Evolutionary conservation across 169 alveolate species (phyloP), one percentile per base, ranked within the genome.

Genomic region (Plasmodium fragile): DNA sequence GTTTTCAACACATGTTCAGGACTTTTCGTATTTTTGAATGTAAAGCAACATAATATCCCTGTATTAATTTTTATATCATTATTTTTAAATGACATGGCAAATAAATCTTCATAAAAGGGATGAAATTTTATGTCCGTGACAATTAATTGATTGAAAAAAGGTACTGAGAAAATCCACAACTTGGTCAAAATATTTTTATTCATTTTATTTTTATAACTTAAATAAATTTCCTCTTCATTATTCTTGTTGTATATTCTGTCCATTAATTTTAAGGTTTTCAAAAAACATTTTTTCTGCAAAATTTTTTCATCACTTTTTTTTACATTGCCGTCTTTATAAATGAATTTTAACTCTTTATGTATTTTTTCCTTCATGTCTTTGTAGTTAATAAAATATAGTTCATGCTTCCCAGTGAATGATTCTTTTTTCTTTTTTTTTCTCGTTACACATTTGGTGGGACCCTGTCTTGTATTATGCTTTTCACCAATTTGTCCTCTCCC

Each of bases 241-340:
- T 90, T 90, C 39, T 90, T 90, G 82, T 90, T 90, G 81, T 90
- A 90, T 90, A 90, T 90, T 69, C 91, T 90, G 36, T 90, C 94
- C 90, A 90, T 90, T 28, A 90, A 34, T 90, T 90, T 90, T 90
- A 90, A 90, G 49, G 94, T 80, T 90, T 73, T 90, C 73, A 90
- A 90, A 80, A 90, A 90, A 6, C 52, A 49, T 25, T 90, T 80
- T 90, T 65, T 90, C 1, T 52, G 25, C 18, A 90, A 25, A 18
- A 90, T 90, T 53, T 90, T 80, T 13, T 32, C 55, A 52, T 90
- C 94, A 69, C 34, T 78, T 34, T 73, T 90, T 79, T 90, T 90
- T 90, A 90, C 34, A 41, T 70, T 90, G 10, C 71, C 55, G 41
- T 90, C 94, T 34, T 79, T 49, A 73, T 90, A 90, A 39, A 90